Evolutionary conservation across 2,329 filamentous ascomycete species (phyloP).

Genomic region (Fusarium gaditjirri): DNA sequence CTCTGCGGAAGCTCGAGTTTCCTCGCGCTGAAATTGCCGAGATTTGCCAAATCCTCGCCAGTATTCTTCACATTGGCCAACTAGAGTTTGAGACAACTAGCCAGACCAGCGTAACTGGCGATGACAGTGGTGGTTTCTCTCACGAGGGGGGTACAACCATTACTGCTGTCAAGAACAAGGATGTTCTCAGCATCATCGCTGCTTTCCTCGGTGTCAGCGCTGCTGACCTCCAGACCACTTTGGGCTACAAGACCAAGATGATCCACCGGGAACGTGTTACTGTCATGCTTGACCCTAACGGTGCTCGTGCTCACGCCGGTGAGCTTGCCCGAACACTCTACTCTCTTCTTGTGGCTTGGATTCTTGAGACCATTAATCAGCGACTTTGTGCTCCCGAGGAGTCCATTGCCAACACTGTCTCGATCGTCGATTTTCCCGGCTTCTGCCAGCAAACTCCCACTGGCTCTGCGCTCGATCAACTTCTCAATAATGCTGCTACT

Average conservation of each 20-base stretch:
- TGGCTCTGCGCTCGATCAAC: conserved; percentile 86
- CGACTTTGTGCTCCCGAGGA: conserved; percentile 88
- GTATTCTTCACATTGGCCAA: conserved; percentile 96
- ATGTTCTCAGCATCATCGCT: conserved; percentile 84
- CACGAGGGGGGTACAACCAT: conserved; percentile 90
- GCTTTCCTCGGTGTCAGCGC: conserved; percentile 92
- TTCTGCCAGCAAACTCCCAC: conserved; percentile 89
- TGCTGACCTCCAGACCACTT: conserved; percentile 83
- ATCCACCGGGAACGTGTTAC: conserved; percentile 97
- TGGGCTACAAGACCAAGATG: conserved; percentile 97
- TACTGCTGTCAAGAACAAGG: conserved; percentile 93
- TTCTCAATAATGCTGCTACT: conserved; percentile 92
- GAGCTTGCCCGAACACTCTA: conserved; percentile 94
- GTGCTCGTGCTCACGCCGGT: conserved; percentile 90
- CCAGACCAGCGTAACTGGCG: conserved; percentile 79
- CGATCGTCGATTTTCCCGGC: conserved; percentile 95
- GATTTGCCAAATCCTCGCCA: conserved; percentile 93
- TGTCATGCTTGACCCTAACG: conserved; percentile 93
- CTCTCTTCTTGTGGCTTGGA: conserved; percentile 90
- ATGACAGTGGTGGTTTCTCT: conserved; percentile 96
- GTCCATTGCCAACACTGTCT: conserved; percentile 90
- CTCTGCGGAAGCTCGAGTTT: conserved; percentile 92
- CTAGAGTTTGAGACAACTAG: conserved; percentile 89
- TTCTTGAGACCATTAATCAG: conserved; percentile 94
- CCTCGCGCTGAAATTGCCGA: conserved; percentile 93